phyloP scores from a whole-genome alignment of 441 rosid species.

The Viola pubescens region DNA sequence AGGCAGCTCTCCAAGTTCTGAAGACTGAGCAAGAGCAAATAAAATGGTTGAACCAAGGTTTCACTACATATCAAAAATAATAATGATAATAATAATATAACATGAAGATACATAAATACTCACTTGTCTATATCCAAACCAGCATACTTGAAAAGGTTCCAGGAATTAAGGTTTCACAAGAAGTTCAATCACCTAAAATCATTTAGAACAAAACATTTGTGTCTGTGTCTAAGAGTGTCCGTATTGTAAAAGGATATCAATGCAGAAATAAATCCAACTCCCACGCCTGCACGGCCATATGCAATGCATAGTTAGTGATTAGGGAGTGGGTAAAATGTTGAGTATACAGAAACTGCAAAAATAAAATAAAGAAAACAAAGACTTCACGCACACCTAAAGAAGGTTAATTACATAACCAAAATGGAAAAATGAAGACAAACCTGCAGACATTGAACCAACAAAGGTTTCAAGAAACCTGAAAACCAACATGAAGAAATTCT shows the following conservation, averaged over 20 bases:
- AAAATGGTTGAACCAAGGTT: constrained; percentile 17
- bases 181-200: constrained; percentile 16
- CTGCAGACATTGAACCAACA: constrained; percentile 97
- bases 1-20: constrained; percentile 99
- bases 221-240: constrained; percentile 13
- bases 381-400: too few relatives aligned
- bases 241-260: constrained; percentile 67
- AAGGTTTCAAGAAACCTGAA: constrained; percentile 94
- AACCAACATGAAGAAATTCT: constrained; percentile 72
- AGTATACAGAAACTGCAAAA: constrained; percentile 7
- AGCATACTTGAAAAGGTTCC: constrained; percentile 96
- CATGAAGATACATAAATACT: constrained; percentile 27
- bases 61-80: constrained; percentile 1
- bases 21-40: constrained; percentile 46
- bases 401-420: too few relatives aligned
- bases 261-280: constrained; percentile 94
- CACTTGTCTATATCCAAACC: constrained; percentile 97
- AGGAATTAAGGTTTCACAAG: constrained; percentile 70
- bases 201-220: constrained; percentile 2
- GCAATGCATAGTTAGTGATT: constrained; percentile 20
- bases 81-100: not conserved
- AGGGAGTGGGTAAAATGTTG: constrained; percentile 4
- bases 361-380: constrained; percentile 6
- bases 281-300: constrained; percentile 66
- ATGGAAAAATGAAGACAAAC: constrained; percentile 27